Evolutionary conservation across 1,139 yeast genomes (phyloP).

Genomic region (Candida sp.): DNA sequence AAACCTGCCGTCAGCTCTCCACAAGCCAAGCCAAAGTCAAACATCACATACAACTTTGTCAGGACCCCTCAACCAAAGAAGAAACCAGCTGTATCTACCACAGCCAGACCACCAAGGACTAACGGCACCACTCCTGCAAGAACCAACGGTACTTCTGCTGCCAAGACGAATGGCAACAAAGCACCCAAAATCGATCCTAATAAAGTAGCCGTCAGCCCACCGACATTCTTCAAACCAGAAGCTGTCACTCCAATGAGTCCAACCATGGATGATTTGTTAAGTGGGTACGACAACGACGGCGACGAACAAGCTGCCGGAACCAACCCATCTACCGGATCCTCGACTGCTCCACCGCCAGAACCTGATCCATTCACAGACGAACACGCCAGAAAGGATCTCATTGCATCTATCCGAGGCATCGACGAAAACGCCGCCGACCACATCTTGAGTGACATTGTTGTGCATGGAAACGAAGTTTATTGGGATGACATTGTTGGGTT

Average conservation of each 20-base stretch:
- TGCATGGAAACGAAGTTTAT: constrained; percentile 93
- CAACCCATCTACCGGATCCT: background rate
- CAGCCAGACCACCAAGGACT: constrained; percentile 5
- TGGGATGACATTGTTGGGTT: constrained; percentile 99
- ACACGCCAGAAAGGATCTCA: constrained; percentile 63
- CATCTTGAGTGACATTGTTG: constrained; percentile 89
- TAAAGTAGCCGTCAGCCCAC: constrained; percentile 9
- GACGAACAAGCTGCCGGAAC: background rate
- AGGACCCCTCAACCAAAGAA: constrained; percentile 16
- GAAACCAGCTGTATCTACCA: constrained; percentile 4
- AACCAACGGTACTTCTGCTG: constrained; percentile 6
- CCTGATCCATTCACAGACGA: constrained; percentile 46
- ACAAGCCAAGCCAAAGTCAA: constrained; percentile 18
- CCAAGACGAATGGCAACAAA: constrained; percentile 6
- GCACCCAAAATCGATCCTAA: constrained; percentile 5
- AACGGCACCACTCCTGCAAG: constrained; percentile 1
- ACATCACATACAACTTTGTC: constrained; percentile 36
- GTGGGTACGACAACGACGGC: constrained; percentile 25
- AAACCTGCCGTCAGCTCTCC: constrained; percentile 18
- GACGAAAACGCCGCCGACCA: constrained; percentile 54
- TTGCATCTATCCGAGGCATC: constrained; percentile 42
- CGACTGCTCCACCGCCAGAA: background rate
- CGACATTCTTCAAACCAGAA: constrained; percentile 4
- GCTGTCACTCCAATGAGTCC: constrained; percentile 17
- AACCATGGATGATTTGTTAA: constrained; percentile 33